phyloP scores from a whole-genome alignment of 192 early-diverging fungal genomes.

The Backusella australiensis region DNA sequence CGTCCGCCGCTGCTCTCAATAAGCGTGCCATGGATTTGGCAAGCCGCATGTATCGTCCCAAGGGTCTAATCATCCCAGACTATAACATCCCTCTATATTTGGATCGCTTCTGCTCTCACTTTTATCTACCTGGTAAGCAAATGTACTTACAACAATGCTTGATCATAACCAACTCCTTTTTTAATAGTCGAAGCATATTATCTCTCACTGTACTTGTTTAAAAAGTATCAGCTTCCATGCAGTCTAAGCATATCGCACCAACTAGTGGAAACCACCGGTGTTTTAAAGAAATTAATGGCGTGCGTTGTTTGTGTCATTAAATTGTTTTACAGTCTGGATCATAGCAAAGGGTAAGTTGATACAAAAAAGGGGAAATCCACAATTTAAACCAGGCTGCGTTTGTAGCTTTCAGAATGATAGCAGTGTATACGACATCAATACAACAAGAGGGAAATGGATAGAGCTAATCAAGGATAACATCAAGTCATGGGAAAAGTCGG shows the following conservation, averaged over 20 bases:
- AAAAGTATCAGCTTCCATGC: neutral
- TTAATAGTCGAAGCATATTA: slow-evolving; percentile 18
- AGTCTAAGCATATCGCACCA: neutral
- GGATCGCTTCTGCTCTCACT: slow-evolving; percentile 21
- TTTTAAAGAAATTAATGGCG: neutral
- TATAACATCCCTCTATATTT: slow-evolving; percentile 20
- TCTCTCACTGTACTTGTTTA: neutral
- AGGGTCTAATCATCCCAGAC: slow-evolving; percentile 8
- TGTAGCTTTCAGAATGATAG: neutral
- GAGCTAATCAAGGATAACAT: neutral
- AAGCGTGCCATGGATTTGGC: neutral
- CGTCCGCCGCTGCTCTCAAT: neutral
- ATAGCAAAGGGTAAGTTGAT: neutral
- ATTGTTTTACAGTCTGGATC: neutral
- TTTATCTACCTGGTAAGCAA: slow-evolving; percentile 20
- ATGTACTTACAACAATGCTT: neutral
- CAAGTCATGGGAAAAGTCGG: neutral
- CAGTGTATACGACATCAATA: neutral
- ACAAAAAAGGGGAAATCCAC: no score
- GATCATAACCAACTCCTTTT: neutral
- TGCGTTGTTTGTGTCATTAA: slow-evolving; percentile 10
- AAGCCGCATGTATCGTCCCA: neutral
- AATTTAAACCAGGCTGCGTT: neutral
- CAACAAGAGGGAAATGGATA: neutral
- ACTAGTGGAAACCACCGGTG: neutral